Percentiles rank a stretch among this genome's conserved stretches.
Evolutionary conservation across 2,329 filamentous ascomycete genomes (phyloP).

Genomic region (Aspergillus fischeri): DNA sequence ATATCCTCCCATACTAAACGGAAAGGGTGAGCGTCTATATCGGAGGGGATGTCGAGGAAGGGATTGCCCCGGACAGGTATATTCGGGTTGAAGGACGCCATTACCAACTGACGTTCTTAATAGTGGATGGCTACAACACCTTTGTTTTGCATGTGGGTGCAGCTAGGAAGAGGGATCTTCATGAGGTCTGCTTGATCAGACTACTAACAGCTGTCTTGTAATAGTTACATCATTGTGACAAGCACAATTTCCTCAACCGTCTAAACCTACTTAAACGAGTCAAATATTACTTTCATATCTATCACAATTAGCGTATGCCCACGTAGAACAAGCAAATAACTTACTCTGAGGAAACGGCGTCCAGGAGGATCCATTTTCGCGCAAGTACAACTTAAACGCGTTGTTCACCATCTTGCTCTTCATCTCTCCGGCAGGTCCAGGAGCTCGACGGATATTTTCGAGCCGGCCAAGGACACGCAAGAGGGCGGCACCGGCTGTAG

Average conservation of each 20-base stretch:
- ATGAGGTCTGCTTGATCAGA: not conserved
- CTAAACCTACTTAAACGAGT: not conserved
- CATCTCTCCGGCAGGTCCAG: constrained; percentile 2
- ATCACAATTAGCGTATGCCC: not conserved
- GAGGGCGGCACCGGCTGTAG: constrained; percentile 1
- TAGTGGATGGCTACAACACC: not conserved
- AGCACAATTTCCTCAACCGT: not conserved
- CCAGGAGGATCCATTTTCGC: constrained; percentile 4
- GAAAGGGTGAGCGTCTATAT: constrained; percentile 1
- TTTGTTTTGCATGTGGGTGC: not conserved
- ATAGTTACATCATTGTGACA: not conserved
- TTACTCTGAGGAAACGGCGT: constrained; percentile 6
- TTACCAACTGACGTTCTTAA: not conserved
- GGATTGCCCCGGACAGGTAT: not conserved
- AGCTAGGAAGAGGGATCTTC: not conserved
- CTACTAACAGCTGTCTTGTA: not conserved
- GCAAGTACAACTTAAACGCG: constrained; percentile 4
- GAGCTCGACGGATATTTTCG: not conserved
- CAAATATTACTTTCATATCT: constrained; percentile 9
- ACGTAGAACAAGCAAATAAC: not conserved
- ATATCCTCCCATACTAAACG: not conserved
- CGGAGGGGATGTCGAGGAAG: constrained; percentile 3
- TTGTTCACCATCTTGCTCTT: not conserved
- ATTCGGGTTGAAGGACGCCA: constrained; percentile 3
- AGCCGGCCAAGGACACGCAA: not conserved